A percentile compares a stretch with the other conserved stretches of the same genome.
Conservation (phyloP, 768 basidiomycete genomes). For the Candolleomyces eurysporus region DNA sequence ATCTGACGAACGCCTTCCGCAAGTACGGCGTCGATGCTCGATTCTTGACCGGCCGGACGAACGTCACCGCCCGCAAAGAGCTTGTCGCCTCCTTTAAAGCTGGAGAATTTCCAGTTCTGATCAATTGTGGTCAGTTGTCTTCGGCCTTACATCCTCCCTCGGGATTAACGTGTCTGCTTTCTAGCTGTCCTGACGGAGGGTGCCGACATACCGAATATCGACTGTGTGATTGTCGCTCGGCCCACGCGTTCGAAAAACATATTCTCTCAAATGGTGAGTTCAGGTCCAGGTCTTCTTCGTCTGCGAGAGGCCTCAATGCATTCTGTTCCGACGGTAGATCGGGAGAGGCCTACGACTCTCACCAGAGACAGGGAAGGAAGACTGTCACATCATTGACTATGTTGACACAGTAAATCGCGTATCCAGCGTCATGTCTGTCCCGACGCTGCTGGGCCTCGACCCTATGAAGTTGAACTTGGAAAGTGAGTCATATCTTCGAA, state of each 20-base stretch:
- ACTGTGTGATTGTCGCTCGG: conserved; percentile 84
- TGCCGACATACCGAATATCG: conserved; percentile 92
- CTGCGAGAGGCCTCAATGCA: background rate
- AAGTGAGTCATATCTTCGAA: conserved; percentile 38
- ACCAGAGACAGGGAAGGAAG: conserved; percentile 71
- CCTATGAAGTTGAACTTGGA: conserved; percentile 63
- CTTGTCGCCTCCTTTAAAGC: conserved; percentile 66
- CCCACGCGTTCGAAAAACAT: conserved; percentile 89
- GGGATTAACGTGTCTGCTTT: background rate
- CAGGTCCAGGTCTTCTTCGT: background rate
- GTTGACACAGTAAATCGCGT: conserved; percentile 74
- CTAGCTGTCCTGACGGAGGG: conserved; percentile 89
- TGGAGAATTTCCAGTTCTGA: conserved; percentile 77
- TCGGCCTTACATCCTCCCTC: background rate
- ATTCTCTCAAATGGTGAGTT: conserved; percentile 85
- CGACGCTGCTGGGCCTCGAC: conserved; percentile 84
- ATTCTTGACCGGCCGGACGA: conserved; percentile 71
- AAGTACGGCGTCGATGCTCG: conserved; percentile 81
- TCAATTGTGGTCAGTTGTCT: conserved; percentile 81
- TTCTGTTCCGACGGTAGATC: conserved; percentile 50
- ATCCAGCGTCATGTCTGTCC: conserved; percentile 70
- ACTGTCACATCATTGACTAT: conserved; percentile 91
- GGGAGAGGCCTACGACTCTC: conserved; percentile 90
- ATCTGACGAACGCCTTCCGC: conserved; percentile 72
- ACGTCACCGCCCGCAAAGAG: conserved; percentile 56